Conservation (phyloP, 2,329 filamentous ascomycete genomes). For the Calycina marina region DNA sequence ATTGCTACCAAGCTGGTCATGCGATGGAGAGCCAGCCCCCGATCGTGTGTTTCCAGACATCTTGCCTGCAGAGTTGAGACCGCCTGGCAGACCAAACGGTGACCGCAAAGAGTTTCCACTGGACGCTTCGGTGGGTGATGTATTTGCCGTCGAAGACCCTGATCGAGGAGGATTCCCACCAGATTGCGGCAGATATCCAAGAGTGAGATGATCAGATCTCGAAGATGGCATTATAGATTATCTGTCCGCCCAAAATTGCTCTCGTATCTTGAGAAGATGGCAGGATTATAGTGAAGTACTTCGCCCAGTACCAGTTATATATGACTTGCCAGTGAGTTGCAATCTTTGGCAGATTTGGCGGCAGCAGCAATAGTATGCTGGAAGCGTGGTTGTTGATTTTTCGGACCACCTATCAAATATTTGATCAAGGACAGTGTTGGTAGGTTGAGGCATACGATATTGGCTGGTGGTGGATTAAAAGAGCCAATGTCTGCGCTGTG, state of each 20-base stretch:
- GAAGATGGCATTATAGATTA: slow-evolving; percentile 88
- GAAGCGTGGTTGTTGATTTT: too few relatives aligned
- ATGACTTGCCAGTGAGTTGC: too few relatives aligned
- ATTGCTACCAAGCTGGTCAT: slow-evolving; percentile 56
- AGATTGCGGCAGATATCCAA: slow-evolving; percentile 55
- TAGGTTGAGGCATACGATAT: too few relatives aligned
- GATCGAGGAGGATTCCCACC: slow-evolving; percentile 29
- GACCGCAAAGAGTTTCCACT: slow-evolving; percentile 51
- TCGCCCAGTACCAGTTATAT: too few relatives aligned
- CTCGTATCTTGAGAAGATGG: slow-evolving; percentile 19
- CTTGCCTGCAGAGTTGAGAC: slow-evolving; percentile 42
- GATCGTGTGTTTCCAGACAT: slow-evolving; percentile 52
- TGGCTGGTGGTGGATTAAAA: too few relatives aligned
- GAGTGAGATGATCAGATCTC: slow-evolving; percentile 74
- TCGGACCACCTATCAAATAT: too few relatives aligned
- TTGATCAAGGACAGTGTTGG: too few relatives aligned
- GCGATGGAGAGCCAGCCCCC: slow-evolving; percentile 90
- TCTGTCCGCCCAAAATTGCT: slow-evolving; percentile 17
- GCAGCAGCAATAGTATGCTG: too few relatives aligned
- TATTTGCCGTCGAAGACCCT: slow-evolving; percentile 64
- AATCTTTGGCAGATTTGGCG: too few relatives aligned
- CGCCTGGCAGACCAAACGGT: slow-evolving; percentile 54
- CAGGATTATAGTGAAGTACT: slow-evolving; percentile 11
- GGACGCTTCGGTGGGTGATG: slow-evolving; percentile 64
- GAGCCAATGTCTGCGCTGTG: too few relatives aligned